Evolutionary conservation across 192 early-diverging fungal genomes (phyloP).

Genomic region (Podila minutissima): DNA sequence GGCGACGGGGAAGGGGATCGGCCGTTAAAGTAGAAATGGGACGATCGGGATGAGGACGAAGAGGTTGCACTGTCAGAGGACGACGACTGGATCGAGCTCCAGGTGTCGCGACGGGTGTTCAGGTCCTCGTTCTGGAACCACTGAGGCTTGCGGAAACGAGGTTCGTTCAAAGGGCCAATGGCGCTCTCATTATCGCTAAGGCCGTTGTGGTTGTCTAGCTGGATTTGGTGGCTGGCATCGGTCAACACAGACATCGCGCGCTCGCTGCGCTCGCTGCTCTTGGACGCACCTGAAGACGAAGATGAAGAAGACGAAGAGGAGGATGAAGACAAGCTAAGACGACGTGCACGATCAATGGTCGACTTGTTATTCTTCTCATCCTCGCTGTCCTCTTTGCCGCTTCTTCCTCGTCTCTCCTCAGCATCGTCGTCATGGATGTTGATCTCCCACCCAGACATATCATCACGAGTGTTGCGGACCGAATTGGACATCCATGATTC

Average conservation of each 20-base stretch:
- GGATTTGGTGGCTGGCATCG: conserved; percentile 9
- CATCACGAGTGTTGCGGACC: conserved; percentile 38
- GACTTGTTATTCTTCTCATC: not conserved
- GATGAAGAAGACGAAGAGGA: not conserved
- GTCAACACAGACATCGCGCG: conserved; percentile 30
- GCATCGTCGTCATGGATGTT: conserved; percentile 6
- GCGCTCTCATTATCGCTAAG: not conserved
- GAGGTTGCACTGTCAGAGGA: conserved; percentile 29
- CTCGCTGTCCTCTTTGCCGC: not conserved
- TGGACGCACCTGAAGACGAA: not conserved
- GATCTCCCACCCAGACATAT: conserved; percentile 39
- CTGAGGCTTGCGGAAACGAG: conserved; percentile 14
- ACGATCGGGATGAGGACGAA: conserved; percentile 30
- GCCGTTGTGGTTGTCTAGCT: not conserved
- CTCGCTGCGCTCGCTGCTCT: conserved; percentile 8
- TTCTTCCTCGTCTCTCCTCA: not conserved
- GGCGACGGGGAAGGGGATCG: conserved; percentile 43
- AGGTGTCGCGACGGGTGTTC: conserved; percentile 19
- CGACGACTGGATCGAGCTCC: conserved; percentile 37
- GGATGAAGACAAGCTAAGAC: conserved; percentile 4
- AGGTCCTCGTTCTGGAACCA: conserved; percentile 11
- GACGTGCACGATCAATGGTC: conserved; percentile 4
- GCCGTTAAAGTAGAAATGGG: conserved; percentile 51
- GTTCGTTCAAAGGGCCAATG: not conserved
- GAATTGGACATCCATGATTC: conserved; percentile 44